phyloP scores from a whole-genome alignment of 1,284 basidiomycete species.

The Heterobasidion parviporum region DNA sequence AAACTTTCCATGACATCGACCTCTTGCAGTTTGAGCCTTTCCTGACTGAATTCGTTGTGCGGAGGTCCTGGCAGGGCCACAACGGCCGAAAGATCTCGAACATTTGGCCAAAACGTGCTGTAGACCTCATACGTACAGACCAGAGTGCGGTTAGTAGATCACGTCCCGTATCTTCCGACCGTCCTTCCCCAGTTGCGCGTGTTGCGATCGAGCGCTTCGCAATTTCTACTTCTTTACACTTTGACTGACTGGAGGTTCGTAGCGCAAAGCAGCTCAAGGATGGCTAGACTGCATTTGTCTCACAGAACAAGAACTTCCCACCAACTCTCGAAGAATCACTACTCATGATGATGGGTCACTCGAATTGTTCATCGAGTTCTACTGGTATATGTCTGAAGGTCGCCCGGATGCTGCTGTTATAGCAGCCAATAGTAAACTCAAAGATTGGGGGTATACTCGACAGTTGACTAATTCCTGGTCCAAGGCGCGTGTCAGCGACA shows the following conservation, averaged over 20 bases:
- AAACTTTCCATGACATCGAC: no score
- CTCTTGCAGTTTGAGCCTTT: no score
- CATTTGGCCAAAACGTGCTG: no score
- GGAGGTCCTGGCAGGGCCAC: no score
- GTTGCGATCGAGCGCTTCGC: no score
- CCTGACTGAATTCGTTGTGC: no score
- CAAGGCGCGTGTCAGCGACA: no score
- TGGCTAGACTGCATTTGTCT: background rate
- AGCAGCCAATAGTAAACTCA: conserved; percentile 6
- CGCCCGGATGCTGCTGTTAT: background rate
- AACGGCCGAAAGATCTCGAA: no score
- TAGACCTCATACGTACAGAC: background rate
- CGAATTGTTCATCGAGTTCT: conserved; percentile 13
- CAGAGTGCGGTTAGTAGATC: background rate
- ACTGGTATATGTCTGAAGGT: background rate
- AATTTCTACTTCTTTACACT: no score
- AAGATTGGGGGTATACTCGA: conserved; percentile 1
- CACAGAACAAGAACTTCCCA: conserved; percentile 1
- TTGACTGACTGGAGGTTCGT: background rate
- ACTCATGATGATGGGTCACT: background rate
- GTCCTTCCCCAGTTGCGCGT: no score
- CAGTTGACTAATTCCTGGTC: no score
- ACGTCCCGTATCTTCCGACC: background rate
- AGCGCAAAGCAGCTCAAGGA: background rate
- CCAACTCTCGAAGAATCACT: background rate